A percentile compares a stretch with the other conserved stretches of the same genome.
These are phyloP conservation scores for Pyrenochaeta sp. DNA, from an alignment of 2,329 filamentous ascomycete genomes.

Conservation along the genomic window DNA sequence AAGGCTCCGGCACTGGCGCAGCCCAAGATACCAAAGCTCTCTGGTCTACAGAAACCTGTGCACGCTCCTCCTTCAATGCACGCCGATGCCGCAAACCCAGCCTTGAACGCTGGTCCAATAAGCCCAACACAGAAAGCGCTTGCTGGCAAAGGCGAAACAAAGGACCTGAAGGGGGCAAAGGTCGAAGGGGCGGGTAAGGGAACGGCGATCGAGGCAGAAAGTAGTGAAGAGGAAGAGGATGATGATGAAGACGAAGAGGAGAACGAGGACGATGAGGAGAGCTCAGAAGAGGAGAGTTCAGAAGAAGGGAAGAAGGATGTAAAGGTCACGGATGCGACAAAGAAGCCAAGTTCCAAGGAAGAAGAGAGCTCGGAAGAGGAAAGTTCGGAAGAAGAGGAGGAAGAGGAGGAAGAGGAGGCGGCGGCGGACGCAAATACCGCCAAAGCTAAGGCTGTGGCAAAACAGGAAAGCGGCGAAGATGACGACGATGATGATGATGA, in stretches of 20 bases:
- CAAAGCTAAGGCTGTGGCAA: no score
- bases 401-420: conserved; percentile 19
- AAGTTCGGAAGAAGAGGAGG: conserved; percentile 7
- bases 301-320: conserved; percentile 9
- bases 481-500: conserved; percentile 12
- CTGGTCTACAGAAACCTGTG: conserved; percentile 27
- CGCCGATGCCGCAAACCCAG: conserved; percentile 34
- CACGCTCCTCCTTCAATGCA: conserved; percentile 33
- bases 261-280: conserved; percentile 5
- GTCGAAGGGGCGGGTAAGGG: conserved; percentile 43
- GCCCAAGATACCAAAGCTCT: conserved; percentile 24
- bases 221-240: conserved; percentile 13
- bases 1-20: not conserved
- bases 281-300: conserved; percentile 7
- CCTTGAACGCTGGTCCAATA: conserved; percentile 29
- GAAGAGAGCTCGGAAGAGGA: conserved; percentile 4
- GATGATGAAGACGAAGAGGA: conserved; percentile 12
- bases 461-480: conserved; percentile 17
- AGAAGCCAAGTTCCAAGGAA: conserved; percentile 3
- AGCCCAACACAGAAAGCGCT: conserved; percentile 24
- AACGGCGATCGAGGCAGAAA: conserved; percentile 37
- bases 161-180: conserved; percentile 40
- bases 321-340: conserved; percentile 1
- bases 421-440: no score
- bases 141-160: conserved; percentile 29